phyloP scores from a whole-genome alignment of 352 stramenopile species.

The Globisporangium solare region DNA sequence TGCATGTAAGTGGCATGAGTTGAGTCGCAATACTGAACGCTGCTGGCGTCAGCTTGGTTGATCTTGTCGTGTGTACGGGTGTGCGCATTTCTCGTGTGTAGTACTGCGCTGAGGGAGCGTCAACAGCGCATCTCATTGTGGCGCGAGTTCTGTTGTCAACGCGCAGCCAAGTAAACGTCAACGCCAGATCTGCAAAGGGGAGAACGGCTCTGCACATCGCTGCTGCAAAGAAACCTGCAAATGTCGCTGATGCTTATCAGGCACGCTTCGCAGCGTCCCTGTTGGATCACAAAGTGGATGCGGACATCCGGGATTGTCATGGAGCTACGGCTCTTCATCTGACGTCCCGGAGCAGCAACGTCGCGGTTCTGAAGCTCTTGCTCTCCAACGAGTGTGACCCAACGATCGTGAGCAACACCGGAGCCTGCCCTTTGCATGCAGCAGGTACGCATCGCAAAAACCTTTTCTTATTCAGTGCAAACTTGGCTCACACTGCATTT shows the following conservation, averaged over 20 bases:
- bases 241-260: slow-evolving; percentile 1
- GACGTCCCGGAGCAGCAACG: slow-evolving; percentile 23
- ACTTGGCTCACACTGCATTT: background rate
- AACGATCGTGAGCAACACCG: slow-evolving; percentile 24
- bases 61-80: background rate
- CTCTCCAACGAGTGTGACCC: slow-evolving; percentile 29
- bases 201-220: slow-evolving; percentile 48
- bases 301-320: slow-evolving; percentile 32
- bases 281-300: slow-evolving; percentile 20
- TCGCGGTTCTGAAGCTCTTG: slow-evolving; percentile 21
- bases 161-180: slow-evolving; percentile 20
- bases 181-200: slow-evolving; percentile 43
- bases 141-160: slow-evolving; percentile 28
- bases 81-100: slow-evolving; percentile 5
- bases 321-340: slow-evolving; percentile 38
- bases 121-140: slow-evolving; percentile 27
- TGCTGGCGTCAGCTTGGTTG: background rate
- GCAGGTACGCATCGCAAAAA: slow-evolving; percentile 20
- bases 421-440: slow-evolving; percentile 39
- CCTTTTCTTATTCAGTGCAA: background rate
- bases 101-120: slow-evolving; percentile 43
- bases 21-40: background rate
- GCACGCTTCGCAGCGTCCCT: slow-evolving; percentile 25
- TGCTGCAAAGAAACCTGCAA: slow-evolving; percentile 12
- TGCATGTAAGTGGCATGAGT: slow-evolving; percentile 37